Evolutionary conservation across 2,329 filamentous ascomycete genomes (phyloP).

Genomic region (Aspergillus novoparasiticus): DNA sequence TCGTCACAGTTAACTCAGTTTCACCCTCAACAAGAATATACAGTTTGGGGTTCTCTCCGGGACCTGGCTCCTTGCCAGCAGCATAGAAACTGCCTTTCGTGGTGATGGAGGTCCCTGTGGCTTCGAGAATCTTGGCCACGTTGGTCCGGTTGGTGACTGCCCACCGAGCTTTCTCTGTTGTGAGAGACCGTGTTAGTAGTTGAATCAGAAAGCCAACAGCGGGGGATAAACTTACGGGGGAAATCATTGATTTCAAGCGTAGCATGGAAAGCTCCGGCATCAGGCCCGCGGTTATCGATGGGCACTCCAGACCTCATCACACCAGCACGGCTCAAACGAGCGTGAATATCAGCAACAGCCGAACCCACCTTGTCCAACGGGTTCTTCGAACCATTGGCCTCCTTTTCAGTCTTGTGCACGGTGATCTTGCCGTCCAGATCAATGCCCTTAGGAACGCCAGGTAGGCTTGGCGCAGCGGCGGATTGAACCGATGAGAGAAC

Average conservation of each 20-base stretch:
- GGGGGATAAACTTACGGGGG: conserved; percentile 60
- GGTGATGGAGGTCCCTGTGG: conserved; percentile 93
- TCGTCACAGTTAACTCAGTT: conserved; percentile 87
- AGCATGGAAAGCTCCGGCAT: conserved; percentile 94
- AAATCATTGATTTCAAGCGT: conserved; percentile 99
- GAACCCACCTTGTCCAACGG: conserved; percentile 83
- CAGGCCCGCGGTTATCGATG: conserved; percentile 97
- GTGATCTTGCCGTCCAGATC: conserved; percentile 71
- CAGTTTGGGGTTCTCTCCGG: conserved; percentile 82
- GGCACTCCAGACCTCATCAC: conserved; percentile 89
- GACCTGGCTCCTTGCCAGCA: conserved; percentile 74
- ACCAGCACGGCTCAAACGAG: conserved; percentile 83
- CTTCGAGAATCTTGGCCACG: conserved; percentile 94
- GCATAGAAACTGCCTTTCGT: conserved; percentile 93
- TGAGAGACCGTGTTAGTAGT: conserved; percentile 12
- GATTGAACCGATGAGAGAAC: conserved; percentile 67
- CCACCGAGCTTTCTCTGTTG: conserved; percentile 85
- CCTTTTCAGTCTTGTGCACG: conserved; percentile 69
- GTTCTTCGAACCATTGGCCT: conserved; percentile 57
- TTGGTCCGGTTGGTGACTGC: conserved; percentile 98
- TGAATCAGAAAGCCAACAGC: background rate
- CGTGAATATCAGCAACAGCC: conserved; percentile 90
- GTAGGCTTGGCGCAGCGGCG: conserved; percentile 54
- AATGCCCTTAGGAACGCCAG: conserved; percentile 57
- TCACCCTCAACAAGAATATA: conserved; percentile 98